Evolutionary conservation across 2,329 filamentous ascomycete species (phyloP), one percentile per base, ranked within the genome.

Genomic region (Cladophialophora exuberans): DNA sequence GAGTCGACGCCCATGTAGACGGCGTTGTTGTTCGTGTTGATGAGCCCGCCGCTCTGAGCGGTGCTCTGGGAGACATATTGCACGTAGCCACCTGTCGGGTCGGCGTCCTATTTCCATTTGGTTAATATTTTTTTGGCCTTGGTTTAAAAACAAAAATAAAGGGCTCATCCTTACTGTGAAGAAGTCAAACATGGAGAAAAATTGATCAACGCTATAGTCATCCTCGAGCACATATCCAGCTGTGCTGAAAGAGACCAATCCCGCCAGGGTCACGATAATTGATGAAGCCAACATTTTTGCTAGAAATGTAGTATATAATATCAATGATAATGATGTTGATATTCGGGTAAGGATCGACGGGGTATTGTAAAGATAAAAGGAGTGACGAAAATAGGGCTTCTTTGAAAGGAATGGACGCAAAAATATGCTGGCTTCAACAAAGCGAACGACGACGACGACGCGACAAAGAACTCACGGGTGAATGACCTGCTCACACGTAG

Each of bases 51-150:
- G n/a, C 69, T 66, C 56, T 81, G 79, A 52, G 89, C 88, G 1
- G 79, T 80, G n/a, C 68, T 54, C 46, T 79, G 76, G 61, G 82
- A 75, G 50, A 85, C 79, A 65, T 91, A 94, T 57, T 82, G 73
- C 63, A 94, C 89, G 64, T 85, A 90, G 26, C 89, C 90, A 59
- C 85, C 65, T 2, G 89, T 94, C 0, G 89, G 89, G 65, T 94
- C 90, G 3, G 63, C 17, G 13, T 56, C 69, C 74, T 77, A 49
- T 39, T 26, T 43, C n/a, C 25, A 9, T 28, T 30, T 17, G 28
- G 28, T 56, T 23, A 53, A n/a, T n/a, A n/a, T n/a, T n/a, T n/a
- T n/a, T n/a, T 38, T 38, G 25, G 23, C 7, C 25, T 18, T 38
- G 11, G 5, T n/a, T n/a, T 3, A 5, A 10, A 17, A 9, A 18